Base-by-base conservation (phyloP, 345 rosid genomes). In the Trapa incisa region DNA sequence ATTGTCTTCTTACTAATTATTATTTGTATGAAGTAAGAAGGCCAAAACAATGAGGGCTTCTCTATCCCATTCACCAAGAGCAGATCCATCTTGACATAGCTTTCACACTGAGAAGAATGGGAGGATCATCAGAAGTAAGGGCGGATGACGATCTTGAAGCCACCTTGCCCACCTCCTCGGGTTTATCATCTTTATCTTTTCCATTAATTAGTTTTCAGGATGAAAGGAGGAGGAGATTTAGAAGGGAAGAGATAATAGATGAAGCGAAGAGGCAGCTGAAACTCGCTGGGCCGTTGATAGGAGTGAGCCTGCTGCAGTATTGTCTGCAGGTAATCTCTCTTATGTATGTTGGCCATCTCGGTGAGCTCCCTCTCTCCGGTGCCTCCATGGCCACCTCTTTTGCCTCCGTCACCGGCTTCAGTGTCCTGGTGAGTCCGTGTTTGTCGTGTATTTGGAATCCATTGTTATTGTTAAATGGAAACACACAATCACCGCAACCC, bases 351-450 rank as follows among this genome's bases (percentile, higher is more conserved):
- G 69, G 69, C 61, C 74, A 71, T 38, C 69, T 65, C 47, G 50
- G 69, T 22, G 58, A 71, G 65, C 57, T 61, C 37, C 56, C 61
- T 66, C 74, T 71, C 8, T 0, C 74, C 1, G 65, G 69, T 0
- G 65, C 74, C 2, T 71, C 74, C 54, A 54, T 71, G 69, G 61
- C 74, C 69, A 65, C 57, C 29, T 16, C 74, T 33, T 71, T 71
- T 6, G 74, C 69, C 35, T 54, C 47, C 6, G 74, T 71, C 65
- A 65, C 74, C 2, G 69, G 69, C 15, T 65, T 71, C 47, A 54
- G 65, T 22, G 53, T 71, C 42, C 36, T 65, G 74, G 69, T 65
- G 42, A 14, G 62, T 37, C 7, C 16, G 5, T 12, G 54, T 14
- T 16, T 13, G 54, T 14, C 54, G 0, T 50, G 22, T 14, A 50